These are phyloP conservation scores for Ceratocystis diversiconidia DNA, from an alignment of 2,329 filamentous ascomycete genomes.

Conservation along the genomic window DNA sequence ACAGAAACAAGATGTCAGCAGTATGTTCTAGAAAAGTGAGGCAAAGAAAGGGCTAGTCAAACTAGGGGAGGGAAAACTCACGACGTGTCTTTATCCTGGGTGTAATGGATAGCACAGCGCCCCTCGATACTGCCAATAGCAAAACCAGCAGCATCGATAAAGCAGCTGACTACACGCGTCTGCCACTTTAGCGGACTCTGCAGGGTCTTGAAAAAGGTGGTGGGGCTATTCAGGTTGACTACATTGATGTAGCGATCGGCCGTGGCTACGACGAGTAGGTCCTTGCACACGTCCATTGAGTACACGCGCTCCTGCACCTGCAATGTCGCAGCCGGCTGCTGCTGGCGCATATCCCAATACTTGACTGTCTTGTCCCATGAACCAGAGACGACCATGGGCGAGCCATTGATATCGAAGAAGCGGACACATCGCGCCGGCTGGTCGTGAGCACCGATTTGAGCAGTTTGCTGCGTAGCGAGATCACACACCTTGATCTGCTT, in stretches of 20 bases:
- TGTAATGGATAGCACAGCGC: conserved; percentile 93
- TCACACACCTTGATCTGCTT: conserved; percentile 85
- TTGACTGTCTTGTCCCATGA: conserved; percentile 85
- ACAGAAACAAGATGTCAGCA: not conserved
- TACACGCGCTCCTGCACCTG: conserved; percentile 68
- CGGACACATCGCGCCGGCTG: conserved; percentile 64
- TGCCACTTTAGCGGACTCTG: conserved; percentile 98
- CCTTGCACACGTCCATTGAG: conserved; percentile 78
- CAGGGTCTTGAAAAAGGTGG: conserved; percentile 87
- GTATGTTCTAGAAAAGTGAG: not conserved
- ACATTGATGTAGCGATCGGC: conserved; percentile 95
- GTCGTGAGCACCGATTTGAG: conserved; percentile 73
- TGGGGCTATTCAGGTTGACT: conserved; percentile 75
- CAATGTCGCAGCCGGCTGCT: conserved; percentile 50
- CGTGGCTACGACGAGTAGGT: conserved; percentile 80
- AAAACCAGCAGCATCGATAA: conserved; percentile 79
- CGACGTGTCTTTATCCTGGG: conserved; percentile 84
- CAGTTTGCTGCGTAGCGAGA: conserved; percentile 50
- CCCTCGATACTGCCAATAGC: conserved; percentile 95
- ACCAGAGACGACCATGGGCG: conserved; percentile 78
- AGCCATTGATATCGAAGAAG: conserved; percentile 59
- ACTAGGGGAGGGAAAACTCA: conserved; percentile 26
- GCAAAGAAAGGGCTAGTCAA: not conserved
- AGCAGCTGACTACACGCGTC: conserved; percentile 88
- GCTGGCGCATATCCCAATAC: conserved; percentile 68